These are phyloP conservation scores for Pisolithus sp. DNA, from an alignment of 768 basidiomycete genomes.

Conservation along the genomic window DNA sequence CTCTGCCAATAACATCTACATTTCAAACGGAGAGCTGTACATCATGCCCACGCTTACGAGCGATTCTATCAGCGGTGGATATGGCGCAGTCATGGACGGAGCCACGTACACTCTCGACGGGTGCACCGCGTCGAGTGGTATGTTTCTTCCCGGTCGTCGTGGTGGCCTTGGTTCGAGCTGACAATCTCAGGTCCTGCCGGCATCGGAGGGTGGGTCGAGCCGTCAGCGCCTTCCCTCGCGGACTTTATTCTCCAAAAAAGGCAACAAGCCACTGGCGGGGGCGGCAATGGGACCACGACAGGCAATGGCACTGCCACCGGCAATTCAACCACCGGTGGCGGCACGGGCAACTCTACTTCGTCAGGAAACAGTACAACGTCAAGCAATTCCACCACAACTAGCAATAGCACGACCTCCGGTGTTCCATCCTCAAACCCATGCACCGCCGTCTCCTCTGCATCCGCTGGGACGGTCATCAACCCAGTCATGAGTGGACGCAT, in stretches of 20 bases:
- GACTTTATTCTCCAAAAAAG: slow-evolving; percentile 16
- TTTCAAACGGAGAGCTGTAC: slow-evolving; percentile 46
- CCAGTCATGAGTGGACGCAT: slow-evolving; percentile 52
- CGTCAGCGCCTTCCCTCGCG: neutral
- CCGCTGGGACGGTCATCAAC: slow-evolving; percentile 35
- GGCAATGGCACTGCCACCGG: slow-evolving; percentile 11
- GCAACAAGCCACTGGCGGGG: slow-evolving; percentile 10
- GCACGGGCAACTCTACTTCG: slow-evolving; percentile 14
- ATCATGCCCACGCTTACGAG: slow-evolving; percentile 55
- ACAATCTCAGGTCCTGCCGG: slow-evolving; percentile 6
- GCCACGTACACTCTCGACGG: slow-evolving; percentile 30
- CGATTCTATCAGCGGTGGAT: slow-evolving; percentile 36
- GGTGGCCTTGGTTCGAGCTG: neutral
- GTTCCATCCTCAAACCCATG: slow-evolving; percentile 33
- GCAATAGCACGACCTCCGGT: slow-evolving; percentile 10
- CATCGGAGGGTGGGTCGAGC: slow-evolving; percentile 21
- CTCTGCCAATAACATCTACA: slow-evolving; percentile 33
- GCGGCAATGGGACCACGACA: slow-evolving; percentile 6
- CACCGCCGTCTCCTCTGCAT: slow-evolving; percentile 35
- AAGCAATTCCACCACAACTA: slow-evolving; percentile 9
- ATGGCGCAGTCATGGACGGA: slow-evolving; percentile 34
- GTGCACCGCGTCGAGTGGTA: slow-evolving; percentile 24
- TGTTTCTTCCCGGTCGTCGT: neutral
- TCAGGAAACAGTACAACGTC: neutral
- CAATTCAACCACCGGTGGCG: slow-evolving; percentile 7